Conservation (phyloP, 768 basidiomycete genomes). For the Crepidotus variabilis region DNA sequence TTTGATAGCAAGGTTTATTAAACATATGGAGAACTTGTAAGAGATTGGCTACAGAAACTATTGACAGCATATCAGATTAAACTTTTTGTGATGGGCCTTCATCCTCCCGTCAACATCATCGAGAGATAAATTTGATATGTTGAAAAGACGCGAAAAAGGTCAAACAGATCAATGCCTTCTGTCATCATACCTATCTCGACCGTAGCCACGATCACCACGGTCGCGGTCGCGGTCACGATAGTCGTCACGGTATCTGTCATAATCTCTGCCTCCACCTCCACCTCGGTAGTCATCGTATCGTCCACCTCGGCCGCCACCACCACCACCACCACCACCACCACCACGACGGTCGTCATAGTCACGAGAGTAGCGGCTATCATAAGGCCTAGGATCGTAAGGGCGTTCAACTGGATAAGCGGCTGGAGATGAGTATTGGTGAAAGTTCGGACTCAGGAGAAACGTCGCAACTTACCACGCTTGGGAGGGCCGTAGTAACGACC, state of each 20-base stretch:
- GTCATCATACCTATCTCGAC: conserved; percentile 31
- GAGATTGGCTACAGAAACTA: too few relatives aligned
- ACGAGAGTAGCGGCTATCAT: conserved; percentile 82
- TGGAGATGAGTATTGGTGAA: conserved; percentile 5
- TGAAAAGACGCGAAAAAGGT: neutral
- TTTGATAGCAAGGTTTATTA: too few relatives aligned
- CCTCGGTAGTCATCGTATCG: conserved; percentile 21
- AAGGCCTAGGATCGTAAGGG: conserved; percentile 89
- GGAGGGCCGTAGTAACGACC: conserved; percentile 94
- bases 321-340: conserved; percentile 35
- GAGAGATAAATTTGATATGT: neutral
- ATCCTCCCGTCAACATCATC: neutral
- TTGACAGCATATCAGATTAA: too few relatives aligned
- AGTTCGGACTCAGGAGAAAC: conserved; percentile 1
- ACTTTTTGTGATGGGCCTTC: too few relatives aligned
- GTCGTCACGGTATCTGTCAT: conserved; percentile 34
- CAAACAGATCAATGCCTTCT: conserved; percentile 25
- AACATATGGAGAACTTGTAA: too few relatives aligned
- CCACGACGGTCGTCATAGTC: conserved; percentile 55
- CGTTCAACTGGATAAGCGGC: conserved; percentile 55
- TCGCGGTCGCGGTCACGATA: conserved; percentile 39
- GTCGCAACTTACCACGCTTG: conserved; percentile 49
- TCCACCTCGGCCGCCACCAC: conserved; percentile 32
- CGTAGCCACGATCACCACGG: conserved; percentile 28
- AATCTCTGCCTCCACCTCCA: conserved; percentile 8